These are phyloP conservation scores for Xylariaceae sp. DNA, from an alignment of 2,329 filamentous ascomycete species.

Conservation along the genomic window DNA sequence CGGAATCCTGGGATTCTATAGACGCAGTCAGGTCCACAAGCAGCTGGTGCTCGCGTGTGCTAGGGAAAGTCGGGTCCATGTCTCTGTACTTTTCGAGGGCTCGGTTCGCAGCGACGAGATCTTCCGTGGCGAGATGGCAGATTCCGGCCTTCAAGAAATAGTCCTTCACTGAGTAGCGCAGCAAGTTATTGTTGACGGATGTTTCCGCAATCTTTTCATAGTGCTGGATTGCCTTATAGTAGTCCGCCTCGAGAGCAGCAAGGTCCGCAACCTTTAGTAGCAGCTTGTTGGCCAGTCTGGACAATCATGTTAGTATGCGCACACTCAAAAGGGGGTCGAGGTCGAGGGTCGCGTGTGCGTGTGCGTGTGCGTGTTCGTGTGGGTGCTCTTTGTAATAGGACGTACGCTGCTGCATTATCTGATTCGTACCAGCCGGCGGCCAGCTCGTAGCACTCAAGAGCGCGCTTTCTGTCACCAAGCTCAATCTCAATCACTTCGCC, in stretches of 20 bases:
- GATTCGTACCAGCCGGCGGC: conserved; percentile 86
- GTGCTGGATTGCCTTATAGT: conserved; percentile 72
- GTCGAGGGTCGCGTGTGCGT: not conserved
- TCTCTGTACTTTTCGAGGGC: conserved; percentile 80
- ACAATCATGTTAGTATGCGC: conserved; percentile 6
- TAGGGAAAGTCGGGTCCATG: conserved; percentile 68
- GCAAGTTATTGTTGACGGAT: conserved; percentile 81
- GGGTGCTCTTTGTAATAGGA: conserved; percentile 20
- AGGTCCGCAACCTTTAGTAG: conserved; percentile 90
- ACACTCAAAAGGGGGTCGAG: not conserved
- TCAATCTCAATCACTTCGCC: conserved; percentile 83
- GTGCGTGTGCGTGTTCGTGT: no score
- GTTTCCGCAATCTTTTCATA: conserved; percentile 79
- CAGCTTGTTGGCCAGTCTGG: conserved; percentile 74
- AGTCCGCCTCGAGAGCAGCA: conserved; percentile 74
- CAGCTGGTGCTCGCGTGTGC: conserved; percentile 75
- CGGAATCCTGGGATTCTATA: conserved; percentile 72
- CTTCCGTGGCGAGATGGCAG: conserved; percentile 70
- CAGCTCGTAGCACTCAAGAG: conserved; percentile 76
- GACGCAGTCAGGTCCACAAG: conserved; percentile 70
- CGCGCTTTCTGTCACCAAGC: conserved; percentile 69
- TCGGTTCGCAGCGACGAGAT: conserved; percentile 71
- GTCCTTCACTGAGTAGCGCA: conserved; percentile 92
- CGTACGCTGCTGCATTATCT: conserved; percentile 77
- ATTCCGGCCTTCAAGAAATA: conserved; percentile 93